Evolutionary conservation across 2,329 filamentous ascomycete species (phyloP).

Genomic region (Metarhizium album): DNA sequence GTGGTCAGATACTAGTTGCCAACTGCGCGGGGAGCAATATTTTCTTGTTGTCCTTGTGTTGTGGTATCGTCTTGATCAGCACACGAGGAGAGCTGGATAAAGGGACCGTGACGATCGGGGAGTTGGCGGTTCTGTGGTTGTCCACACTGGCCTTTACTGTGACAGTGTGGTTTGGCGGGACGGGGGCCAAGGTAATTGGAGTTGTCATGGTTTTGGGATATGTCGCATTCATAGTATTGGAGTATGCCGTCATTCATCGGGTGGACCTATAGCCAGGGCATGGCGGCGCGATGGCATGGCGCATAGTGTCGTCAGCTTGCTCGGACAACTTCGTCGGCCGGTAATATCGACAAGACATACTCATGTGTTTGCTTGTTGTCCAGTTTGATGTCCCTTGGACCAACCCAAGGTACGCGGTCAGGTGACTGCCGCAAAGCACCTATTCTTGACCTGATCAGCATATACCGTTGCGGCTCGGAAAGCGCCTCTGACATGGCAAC

Average conservation of each 20-base stretch:
- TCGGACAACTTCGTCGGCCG: too few species aligned
- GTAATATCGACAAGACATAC: too few species aligned
- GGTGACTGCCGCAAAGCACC: neutral
- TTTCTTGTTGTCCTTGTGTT: conserved; percentile 40
- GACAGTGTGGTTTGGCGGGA: conserved; percentile 12
- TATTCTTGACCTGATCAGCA: neutral
- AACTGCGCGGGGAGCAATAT: conserved; percentile 44
- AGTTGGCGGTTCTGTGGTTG: conserved; percentile 11
- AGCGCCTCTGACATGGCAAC: neutral
- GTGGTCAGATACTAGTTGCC: conserved; percentile 38
- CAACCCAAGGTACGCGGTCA: conserved; percentile 1
- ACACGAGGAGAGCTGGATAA: conserved; percentile 5
- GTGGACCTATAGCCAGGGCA: neutral
- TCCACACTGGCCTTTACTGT: conserved; percentile 10
- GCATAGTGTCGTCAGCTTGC: too few species aligned
- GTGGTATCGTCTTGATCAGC: conserved; percentile 25
- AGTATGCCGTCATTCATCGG: neutral
- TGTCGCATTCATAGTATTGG: neutral
- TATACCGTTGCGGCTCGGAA: conserved; percentile 2
- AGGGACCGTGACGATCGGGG: conserved; percentile 6
- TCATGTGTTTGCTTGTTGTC: too few species aligned
- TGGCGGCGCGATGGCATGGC: too few species aligned
- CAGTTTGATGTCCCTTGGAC: neutral
- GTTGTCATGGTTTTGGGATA: neutral
- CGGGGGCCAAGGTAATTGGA: neutral